Base-by-base conservation (phyloP, 108 stramenopile species). In the Cyclotella kingstonii region DNA sequence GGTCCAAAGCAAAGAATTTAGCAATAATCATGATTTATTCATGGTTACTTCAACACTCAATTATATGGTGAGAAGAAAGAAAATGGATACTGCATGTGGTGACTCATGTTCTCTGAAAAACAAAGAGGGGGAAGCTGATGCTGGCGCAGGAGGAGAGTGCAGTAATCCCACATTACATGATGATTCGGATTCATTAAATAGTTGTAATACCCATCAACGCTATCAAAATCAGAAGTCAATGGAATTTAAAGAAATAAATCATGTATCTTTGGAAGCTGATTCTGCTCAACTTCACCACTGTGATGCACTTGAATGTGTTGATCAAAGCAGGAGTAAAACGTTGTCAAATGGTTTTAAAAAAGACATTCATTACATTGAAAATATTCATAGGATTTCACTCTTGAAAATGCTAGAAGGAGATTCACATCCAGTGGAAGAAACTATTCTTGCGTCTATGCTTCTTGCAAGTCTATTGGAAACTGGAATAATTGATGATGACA, bases 391-490 rank as follows among this genome's bases (percentile, higher is more conserved):
- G 38, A 58, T 42, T 18, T 54, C 73, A 2, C 44, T 75, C 5
- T 54, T 75, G 52, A 35, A 66, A 19, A 75, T 75, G 73, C 27
- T 75, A 14, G 59, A 59, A 11, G 73, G 73, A 1, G 29, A 62
- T 25, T 25, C 68, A 11, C 41, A 59, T 28, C 42, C 56, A 47
- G 22, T 38, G 1, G 73, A 75, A 12, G 73, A 66, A 11, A 44
- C 78, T 35, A 57, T 75, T 18, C 61, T 84, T 17, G 71, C 76
- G 8, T 77, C 82, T 12, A 81, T 86, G 60, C 50, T 92, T 22
- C 19, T 92, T 41, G 85, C 84, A 48, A 72, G 75, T 18, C 51
- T 82, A 5, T 52, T 92, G 8, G 60, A 81, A 19, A 80, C 82
- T 23, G 83, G 80, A 9, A 80, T 81, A 11, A 69, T 86, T 19